These are phyloP conservation scores for Pseudozyma hubeiensis DNA, from an alignment of 1,284 basidiomycete genomes.

Conservation along the genomic window DNA sequence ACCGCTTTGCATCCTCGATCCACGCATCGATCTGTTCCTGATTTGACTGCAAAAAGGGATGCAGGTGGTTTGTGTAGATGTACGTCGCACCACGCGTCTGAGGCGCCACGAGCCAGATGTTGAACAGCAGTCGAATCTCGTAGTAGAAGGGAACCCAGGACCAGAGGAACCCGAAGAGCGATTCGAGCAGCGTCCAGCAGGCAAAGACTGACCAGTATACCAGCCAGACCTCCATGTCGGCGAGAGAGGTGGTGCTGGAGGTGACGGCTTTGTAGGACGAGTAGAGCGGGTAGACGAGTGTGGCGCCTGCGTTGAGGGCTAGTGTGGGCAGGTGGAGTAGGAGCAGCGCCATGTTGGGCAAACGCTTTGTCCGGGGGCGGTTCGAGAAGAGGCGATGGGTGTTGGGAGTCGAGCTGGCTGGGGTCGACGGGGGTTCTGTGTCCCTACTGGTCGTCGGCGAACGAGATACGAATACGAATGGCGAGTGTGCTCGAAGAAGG, in stretches of 20 bases:
- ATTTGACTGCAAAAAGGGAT: slow-evolving; percentile 81
- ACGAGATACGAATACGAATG: too few relatives aligned
- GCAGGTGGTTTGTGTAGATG: slow-evolving; percentile 80
- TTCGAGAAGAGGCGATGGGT: background rate
- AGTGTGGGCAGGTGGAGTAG: slow-evolving; percentile 55
- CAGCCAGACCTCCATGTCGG: slow-evolving; percentile 61
- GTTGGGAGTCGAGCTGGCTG: background rate
- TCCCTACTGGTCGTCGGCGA: too few relatives aligned
- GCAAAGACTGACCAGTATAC: slow-evolving; percentile 66
- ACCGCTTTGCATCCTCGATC: slow-evolving; percentile 71
- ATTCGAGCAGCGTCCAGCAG: slow-evolving; percentile 48
- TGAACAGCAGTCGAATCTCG: slow-evolving; percentile 57
- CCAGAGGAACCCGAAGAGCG: slow-evolving; percentile 59
- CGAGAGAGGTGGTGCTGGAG: slow-evolving; percentile 43
- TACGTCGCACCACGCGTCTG: slow-evolving; percentile 77
- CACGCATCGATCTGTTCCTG: slow-evolving; percentile 83
- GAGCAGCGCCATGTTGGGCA: slow-evolving; percentile 44
- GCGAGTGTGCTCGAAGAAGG: too few relatives aligned
- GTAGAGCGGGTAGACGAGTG: slow-evolving; percentile 61
- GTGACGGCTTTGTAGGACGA: slow-evolving; percentile 61
- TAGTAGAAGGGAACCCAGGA: slow-evolving; percentile 64
- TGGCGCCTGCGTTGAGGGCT: slow-evolving; percentile 43
- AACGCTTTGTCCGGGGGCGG: background rate
- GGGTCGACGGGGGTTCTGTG: too few relatives aligned
- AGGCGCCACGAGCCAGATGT: slow-evolving; percentile 63